Percentiles rank a stretch among this genome's conserved stretches.
Conservation (phyloP, 805 yeast species). For the Spathaspora girioi region DNA sequence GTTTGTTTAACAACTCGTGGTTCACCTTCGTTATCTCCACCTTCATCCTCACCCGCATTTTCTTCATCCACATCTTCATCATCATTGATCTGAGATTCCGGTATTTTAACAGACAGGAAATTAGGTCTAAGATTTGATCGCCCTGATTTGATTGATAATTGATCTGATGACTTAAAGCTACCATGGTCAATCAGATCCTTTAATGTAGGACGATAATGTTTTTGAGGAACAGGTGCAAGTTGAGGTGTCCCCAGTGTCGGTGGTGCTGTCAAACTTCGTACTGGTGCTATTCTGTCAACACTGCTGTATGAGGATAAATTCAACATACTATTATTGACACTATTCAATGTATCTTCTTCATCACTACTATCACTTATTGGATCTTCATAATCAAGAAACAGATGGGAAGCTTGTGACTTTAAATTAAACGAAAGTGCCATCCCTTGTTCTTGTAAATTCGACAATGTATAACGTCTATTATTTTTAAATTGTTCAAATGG, state of each 20-base stretch:
- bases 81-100: constrained; percentile 62
- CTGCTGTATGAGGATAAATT: neutral
- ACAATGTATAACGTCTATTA: constrained; percentile 47
- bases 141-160: constrained; percentile 27
- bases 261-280: neutral
- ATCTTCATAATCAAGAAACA: constrained; percentile 21
- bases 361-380: constrained; percentile 10
- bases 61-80: constrained; percentile 63
- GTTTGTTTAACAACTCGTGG: constrained; percentile 55
- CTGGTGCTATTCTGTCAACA: neutral
- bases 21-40: constrained; percentile 42
- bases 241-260: neutral
- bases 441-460: constrained; percentile 73
- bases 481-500: constrained; percentile 14
- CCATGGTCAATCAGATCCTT: neutral
- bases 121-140: constrained; percentile 52
- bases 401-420: constrained; percentile 48
- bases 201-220: neutral
- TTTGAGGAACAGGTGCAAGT: neutral
- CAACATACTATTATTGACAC: neutral
- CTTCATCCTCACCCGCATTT: constrained; percentile 57
- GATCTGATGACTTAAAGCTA: constrained; percentile 17
- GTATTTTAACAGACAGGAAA: constrained; percentile 69
- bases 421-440: constrained; percentile 64
- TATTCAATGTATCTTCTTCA: constrained; percentile 6